These are phyloP conservation scores for Trametes gibbosa DNA, from an alignment of 768 basidiomycete genomes.

Conservation along the genomic window DNA sequence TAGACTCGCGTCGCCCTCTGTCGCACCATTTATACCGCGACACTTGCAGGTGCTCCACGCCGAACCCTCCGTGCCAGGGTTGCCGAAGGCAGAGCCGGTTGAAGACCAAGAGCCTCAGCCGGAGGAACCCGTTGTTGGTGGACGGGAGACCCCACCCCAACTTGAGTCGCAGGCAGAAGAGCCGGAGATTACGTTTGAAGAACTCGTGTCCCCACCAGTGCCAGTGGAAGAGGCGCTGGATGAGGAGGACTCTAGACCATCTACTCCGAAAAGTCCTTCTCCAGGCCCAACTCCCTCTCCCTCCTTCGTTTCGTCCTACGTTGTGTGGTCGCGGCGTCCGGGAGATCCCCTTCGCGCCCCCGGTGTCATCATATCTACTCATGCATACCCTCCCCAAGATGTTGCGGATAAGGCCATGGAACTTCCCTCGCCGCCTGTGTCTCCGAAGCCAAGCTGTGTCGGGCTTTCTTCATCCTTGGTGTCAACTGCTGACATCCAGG, in stretches of 20 bases:
- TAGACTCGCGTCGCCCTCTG: neutral
- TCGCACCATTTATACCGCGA: neutral
- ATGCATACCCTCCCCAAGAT: constrained; percentile 58
- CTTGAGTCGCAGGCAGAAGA: neutral
- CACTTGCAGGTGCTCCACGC: neutral
- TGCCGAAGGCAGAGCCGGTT: neutral
- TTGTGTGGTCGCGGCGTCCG: constrained; percentile 74
- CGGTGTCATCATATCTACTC: constrained; percentile 67
- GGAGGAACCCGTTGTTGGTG: neutral
- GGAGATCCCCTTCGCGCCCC: constrained; percentile 61
- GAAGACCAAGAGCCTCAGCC: neutral
- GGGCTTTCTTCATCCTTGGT: neutral
- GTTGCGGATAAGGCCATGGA: constrained; percentile 56
- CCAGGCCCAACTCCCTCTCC: constrained; percentile 7
- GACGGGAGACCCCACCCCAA: neutral
- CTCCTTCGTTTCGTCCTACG: constrained; percentile 38
- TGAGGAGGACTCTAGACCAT: neutral
- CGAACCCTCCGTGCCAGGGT: neutral
- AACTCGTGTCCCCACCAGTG: neutral
- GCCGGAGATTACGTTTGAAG: neutral
- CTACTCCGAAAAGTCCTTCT: constrained; percentile 9
- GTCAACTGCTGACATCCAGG: neutral
- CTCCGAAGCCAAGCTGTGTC: constrained; percentile 20
- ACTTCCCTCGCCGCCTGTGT: constrained; percentile 45
- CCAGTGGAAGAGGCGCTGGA: neutral